Evolutionary conservation across 331 rosid genomes (phyloP), one percentile per base, ranked within the genome.

Genomic region (Acacia concinna): DNA sequence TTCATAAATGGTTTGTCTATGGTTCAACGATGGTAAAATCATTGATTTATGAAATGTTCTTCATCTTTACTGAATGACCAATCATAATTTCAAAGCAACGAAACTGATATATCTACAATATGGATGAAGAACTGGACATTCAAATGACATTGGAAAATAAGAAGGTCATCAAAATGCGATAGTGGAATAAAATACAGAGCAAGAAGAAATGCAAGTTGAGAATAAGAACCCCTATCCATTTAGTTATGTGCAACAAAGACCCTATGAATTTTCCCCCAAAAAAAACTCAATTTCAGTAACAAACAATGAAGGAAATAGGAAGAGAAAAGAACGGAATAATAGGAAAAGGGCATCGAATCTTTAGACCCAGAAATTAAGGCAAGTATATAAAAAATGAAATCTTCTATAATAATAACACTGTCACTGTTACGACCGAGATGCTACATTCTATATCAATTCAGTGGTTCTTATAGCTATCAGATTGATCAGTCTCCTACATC

Each of bases 221-320:
- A 78, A 54, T 66, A 18, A 18, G 7, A 68, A 52, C 40, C 76
- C 57, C 20, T 54, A 52, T 28, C 75, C 44, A 25, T 68, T 68
- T 40, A 68, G 59, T 27, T 27, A 56, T 28, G 44, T 30, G 69
- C 59, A 78, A 40, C 51, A 38, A 78, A 18, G 23, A 52, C 11
- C 30, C 44, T 27, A n/a, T 9, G 49, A 13, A 76, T 31, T 35
- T 5, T 25, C n/a, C 54, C n/a, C 54, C 38, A 46, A 32, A 11
- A 34, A 69, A 20, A 14, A 47, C 30, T 35, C 27, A 68, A 23
- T 25, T 68, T 68, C 27, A 68, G 59, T 51, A 25, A 38, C 11
- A 54, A 67, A 25, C 20, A 10, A 23, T 13, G 14, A 30, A 56
- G 74, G 23, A 69, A 10, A 43, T n/a, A 28, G 28, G 52, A 40